Evolutionary conservation across 2,329 filamentous ascomycete genomes (phyloP), one percentile per base, ranked within the genome.

Genomic region (Stylonectria norvegica): DNA sequence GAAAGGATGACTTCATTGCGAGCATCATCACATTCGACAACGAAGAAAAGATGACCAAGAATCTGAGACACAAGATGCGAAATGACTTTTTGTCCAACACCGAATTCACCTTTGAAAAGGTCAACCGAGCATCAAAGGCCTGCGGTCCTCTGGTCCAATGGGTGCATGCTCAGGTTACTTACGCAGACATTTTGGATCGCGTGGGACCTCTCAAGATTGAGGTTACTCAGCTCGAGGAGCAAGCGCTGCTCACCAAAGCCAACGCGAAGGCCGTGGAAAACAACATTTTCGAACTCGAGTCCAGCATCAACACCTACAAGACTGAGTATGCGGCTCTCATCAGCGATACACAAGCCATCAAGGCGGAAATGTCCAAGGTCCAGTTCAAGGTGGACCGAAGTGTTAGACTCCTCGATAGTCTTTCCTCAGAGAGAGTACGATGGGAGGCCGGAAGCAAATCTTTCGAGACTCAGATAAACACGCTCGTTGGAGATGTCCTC

Each of bases 381-480:
- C 86, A 98, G 66, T 95, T 90, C 73, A 98, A 98, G 77, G 93
- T 98, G 40, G 89, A 97, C 63, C 85, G 93, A 61, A 97, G 91
- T 70, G 88, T 96, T 48, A 85, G 89, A 58, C 76, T 98, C 34
- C 82, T 98, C 15, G 91, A 96, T 67, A 96, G 90, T 67, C 73
- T 98, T 52, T 94, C 93, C 7, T 96, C 91, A 4, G 93, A 98
- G 70, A 81, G 91, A 65, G 80, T 78, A 27, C 84, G 93, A 59
- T 98, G 93, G 93, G 93, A 98, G 60, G 88, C 91, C 58, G 90
- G 90, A 54, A 98, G 93, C 77, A 95, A 86, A 69, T 96, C 91
- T 0, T 98, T 98, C 63, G 91, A 97, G 65, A 95, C 90, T 3
- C 93, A 98, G 63, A 97, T 98, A 62, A 86, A 87, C 64, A 98